Evolutionary conservation across 2,329 filamentous ascomycete genomes (phyloP), one percentile per base, ranked within the genome.

Genomic region (Paramyrothecium roridum): DNA sequence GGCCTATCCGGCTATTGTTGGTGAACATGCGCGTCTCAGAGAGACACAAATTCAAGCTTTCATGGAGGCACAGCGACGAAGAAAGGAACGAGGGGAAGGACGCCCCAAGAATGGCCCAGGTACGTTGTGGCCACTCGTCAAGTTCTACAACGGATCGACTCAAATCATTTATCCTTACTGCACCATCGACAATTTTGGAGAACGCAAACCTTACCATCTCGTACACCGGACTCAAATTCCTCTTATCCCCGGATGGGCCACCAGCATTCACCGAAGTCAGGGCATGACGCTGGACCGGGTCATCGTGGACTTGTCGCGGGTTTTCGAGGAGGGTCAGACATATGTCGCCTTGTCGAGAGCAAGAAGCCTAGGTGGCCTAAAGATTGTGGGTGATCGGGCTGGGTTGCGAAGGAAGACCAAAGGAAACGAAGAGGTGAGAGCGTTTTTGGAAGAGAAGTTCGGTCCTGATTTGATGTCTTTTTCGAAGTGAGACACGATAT

Each of bases 191-290:
- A 70, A 80, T 52, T 58, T 81, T 0, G 81, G 80, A 2, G 69
- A 76, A 45, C 64, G 70, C 2, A 20, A 64, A 51, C 80, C 80
- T 0, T 79, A 78, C 58, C 78, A 74, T 37, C 60, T 80, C 1
- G 63, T 86, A 0, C 72, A 73, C 1, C 74, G 85, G n/a, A 84
- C 83, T 0, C 85, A 88, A 62, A 76, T 88, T 7, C 86, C 85
- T 0, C 72, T 88, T 0, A 69, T 77, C 1, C 73, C 83, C 0
- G 85, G 79, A 0, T 88, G 84, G 81, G 85, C 85, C 0, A 78
- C 87, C 62, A 87, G 79, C 0, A 80, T 86, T 2, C 85, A 88
- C 65, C 87, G 85, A 65, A 77, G 76, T 3, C 82, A 88, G 69
- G 83, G 84, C 3, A 81, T 87, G 74, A 86, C 84, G 2, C 70